Base-by-base conservation (phyloP, 495 filamentous ascomycete genomes). In the Penicillium atrosanguineum region DNA sequence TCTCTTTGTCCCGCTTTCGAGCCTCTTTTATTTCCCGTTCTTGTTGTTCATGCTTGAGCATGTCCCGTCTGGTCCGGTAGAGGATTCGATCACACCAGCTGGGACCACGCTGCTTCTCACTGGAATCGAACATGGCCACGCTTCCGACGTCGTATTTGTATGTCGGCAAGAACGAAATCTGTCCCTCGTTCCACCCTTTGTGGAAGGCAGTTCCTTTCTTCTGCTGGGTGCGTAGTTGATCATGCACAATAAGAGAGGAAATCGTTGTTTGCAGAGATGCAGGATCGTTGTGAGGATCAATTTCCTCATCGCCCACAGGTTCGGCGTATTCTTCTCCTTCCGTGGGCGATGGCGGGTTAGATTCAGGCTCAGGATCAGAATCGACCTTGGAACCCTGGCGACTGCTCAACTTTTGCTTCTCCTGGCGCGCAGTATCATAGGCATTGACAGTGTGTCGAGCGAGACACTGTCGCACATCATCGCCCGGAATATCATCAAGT, bases 61-160 rank as follows among this genome's bases (percentile, higher is more conserved):
- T 85, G 57, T 91, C 87, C 46, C 76, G 81, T 36, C 86, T 82
- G 1, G 89, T 89, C 31, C 92, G 82, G 61, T 81, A 99, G 0
- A 99, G 71, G 42, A 99, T 91, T n/a, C 95, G 86, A 69, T 99
- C 95, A 66, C 95, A 99, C 93, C 93, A 99, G 65, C 91, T 95
- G 5, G 95, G 95, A 14, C 87, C 87, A 45, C 95, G 79, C 46
- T 86, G 83, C 76, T 97, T 99, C 60, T 96, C 95, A 54, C 90
- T 95, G 0, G 91, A 88, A 71, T 99, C 95, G 65, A 96, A 97
- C 52, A 88, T 79, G 4, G 89, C 89, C 49, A 97, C 85, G 36
- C 87, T 96, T n/a, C 95, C 95, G 36, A 94, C 79, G 62, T 99
- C 95, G 58, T 97, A 99, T 69, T 95, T 95, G 64, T 95, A 99